Percentiles rank a stretch among this genome's conserved stretches.
Evolutionary conservation across 352 stramenopile genomes (phyloP).

Genomic region (Phytophthora lateralis): DNA sequence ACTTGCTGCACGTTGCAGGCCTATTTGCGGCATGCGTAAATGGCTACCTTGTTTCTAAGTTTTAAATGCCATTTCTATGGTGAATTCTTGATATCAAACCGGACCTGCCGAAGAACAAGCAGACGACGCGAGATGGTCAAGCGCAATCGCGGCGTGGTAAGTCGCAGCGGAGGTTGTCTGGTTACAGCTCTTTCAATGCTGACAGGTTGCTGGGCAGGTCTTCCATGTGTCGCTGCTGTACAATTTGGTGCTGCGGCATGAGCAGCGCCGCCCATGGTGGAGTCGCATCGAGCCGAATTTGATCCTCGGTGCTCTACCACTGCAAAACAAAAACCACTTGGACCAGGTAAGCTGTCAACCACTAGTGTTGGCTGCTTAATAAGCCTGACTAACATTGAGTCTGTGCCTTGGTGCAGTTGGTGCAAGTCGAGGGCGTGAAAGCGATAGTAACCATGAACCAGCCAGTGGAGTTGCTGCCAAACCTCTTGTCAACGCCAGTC

Average conservation of each 20-base stretch:
- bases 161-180: not conserved
- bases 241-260: conserved; percentile 61
- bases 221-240: conserved; percentile 86
- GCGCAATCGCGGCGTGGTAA: conserved; percentile 40
- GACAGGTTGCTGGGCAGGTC: conserved; percentile 32
- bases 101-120: not conserved
- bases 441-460: conserved; percentile 87
- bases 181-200: not conserved
- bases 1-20: not conserved
- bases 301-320: conserved; percentile 71
- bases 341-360: conserved; percentile 23
- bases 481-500: conserved; percentile 64
- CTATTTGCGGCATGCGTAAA: conserved; percentile 3
- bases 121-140: conserved; percentile 4
- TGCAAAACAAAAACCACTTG: conserved; percentile 64
- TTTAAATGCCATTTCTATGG: not conserved
- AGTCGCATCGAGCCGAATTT: conserved; percentile 65
- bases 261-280: conserved; percentile 71
- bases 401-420: conserved; percentile 39
- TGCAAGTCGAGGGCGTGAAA: conserved; percentile 55
- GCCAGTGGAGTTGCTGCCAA: conserved; percentile 64
- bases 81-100: too few species aligned
- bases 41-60: conserved; percentile 1
- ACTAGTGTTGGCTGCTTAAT: not conserved
- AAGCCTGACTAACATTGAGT: not conserved